These are phyloP conservation scores for Agrocybe praecox DNA, from an alignment of 768 basidiomycete species.

Conservation along the genomic window DNA sequence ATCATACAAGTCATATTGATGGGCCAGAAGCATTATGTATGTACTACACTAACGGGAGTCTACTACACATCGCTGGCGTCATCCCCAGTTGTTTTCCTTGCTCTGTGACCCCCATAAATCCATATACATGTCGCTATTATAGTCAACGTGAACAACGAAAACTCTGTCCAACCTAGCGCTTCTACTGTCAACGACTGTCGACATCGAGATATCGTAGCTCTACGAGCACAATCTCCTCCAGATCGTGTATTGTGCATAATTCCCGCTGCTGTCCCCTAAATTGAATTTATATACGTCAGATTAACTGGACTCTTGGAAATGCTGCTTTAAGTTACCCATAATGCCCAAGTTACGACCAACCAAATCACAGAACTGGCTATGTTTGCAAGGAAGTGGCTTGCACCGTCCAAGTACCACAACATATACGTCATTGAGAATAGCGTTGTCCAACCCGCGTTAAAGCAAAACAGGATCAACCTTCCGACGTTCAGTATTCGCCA, in stretches of 20 bases:
- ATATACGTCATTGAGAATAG: conserved; percentile 71
- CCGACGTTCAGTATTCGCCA: neutral
- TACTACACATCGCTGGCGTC: conserved; percentile 25
- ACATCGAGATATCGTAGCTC: conserved; percentile 62
- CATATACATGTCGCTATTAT: conserved; percentile 54
- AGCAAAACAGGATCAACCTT: conserved; percentile 57
- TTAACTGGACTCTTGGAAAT: neutral
- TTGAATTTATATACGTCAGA: neutral
- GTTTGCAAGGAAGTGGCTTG: conserved; percentile 69
- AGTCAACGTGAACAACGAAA: conserved; percentile 60
- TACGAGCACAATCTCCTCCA: conserved; percentile 60
- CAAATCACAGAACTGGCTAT: conserved; percentile 78
- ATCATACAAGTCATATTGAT: neutral
- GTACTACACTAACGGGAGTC: conserved; percentile 9
- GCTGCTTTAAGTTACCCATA: conserved; percentile 57
- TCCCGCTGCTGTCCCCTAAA: conserved; percentile 69
- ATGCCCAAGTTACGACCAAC: conserved; percentile 60
- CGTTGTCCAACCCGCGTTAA: conserved; percentile 76
- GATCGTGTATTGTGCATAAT: conserved; percentile 65
- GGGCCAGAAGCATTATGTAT: neutral
- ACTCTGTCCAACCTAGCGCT: conserved; percentile 77
- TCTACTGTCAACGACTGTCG: conserved; percentile 74
- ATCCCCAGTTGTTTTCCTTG: conserved; percentile 18
- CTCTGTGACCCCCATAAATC: conserved; percentile 28
- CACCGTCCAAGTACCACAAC: conserved; percentile 69